These are phyloP conservation scores for Albizia julibrissin DNA, from an alignment of 306 rosid genomes.

Conservation along the genomic window DNA sequence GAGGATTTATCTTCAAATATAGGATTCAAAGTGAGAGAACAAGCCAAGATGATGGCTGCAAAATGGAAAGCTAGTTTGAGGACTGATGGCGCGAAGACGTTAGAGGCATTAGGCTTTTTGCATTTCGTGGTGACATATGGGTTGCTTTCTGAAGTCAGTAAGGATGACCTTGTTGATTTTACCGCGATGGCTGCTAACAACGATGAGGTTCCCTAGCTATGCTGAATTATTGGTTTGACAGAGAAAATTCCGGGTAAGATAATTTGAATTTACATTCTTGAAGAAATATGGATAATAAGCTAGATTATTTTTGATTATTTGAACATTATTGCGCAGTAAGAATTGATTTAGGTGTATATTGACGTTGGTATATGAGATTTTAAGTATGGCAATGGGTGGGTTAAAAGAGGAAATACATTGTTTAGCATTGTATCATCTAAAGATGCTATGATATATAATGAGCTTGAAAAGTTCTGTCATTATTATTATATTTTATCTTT, in stretches of 20 bases:
- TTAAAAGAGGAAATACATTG: background rate
- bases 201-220: conserved; percentile 50
- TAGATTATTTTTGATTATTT: background rate
- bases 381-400: background rate
- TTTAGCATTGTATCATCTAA: background rate
- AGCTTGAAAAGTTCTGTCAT: background rate
- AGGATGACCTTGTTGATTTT: conserved; percentile 61
- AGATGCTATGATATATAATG: background rate
- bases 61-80: conserved; percentile 55
- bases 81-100: conserved; percentile 31
- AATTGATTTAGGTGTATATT: background rate
- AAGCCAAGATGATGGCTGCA: conserved; percentile 51
- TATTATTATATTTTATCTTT: background rate
- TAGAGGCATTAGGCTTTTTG: conserved; percentile 60
- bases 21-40: conserved; percentile 46
- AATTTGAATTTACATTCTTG: conserved; percentile 18
- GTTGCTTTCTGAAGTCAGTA: conserved; percentile 46
- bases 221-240: conserved; percentile 42
- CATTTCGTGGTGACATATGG: conserved; percentile 64
- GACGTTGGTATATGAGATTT: background rate
- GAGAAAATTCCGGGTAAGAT: conserved; percentile 48
- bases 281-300: background rate
- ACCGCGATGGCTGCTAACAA: conserved; percentile 40
- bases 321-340: background rate
- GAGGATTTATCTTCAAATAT: conserved; percentile 40